Evolutionary conservation across 2,329 filamentous ascomycete species (phyloP).

Genomic region (Fusarium equiseti): DNA sequence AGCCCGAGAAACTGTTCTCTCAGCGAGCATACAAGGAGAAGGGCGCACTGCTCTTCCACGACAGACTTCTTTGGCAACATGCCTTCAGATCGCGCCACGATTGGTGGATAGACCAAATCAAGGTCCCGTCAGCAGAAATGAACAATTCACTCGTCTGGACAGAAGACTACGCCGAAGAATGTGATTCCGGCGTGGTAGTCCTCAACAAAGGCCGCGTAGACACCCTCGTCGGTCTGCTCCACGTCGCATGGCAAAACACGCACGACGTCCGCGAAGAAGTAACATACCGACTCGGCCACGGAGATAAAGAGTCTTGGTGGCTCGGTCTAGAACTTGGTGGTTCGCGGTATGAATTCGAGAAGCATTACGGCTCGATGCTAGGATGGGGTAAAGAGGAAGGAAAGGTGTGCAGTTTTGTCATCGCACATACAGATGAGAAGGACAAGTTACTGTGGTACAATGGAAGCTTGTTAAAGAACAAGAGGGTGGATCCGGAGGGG

Average conservation of each 20-base stretch:
- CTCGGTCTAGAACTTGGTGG: conserved; percentile 56
- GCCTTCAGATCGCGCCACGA: conserved; percentile 48
- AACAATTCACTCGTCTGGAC: conserved; percentile 54
- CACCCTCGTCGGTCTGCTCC: conserved; percentile 55
- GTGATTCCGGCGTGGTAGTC: conserved; percentile 56
- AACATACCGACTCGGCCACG: conserved; percentile 56
- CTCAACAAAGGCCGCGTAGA: conserved; percentile 54
- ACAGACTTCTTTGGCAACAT: conserved; percentile 54
- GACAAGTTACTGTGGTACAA: conserved; percentile 57
- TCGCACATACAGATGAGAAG: conserved; percentile 56
- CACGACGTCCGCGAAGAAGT: conserved; percentile 53
- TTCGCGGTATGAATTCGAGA: conserved; percentile 54
- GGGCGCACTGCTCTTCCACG: conserved; percentile 56
- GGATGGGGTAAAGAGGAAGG: conserved; percentile 47
- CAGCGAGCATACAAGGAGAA: conserved; percentile 48
- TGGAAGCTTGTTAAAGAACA: conserved; percentile 57
- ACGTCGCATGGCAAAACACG: conserved; percentile 59
- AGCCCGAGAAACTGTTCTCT: conserved; percentile 50
- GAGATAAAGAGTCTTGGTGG: conserved; percentile 62
- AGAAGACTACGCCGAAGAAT: conserved; percentile 56
- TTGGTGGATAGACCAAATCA: conserved; percentile 55
- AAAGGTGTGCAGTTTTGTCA: conserved; percentile 54
- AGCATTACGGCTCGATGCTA: conserved; percentile 56
- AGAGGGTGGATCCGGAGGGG: conserved; percentile 44
- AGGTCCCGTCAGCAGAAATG: conserved; percentile 49